These are phyloP conservation scores for Coemansia sp. DNA, from an alignment of 192 early-diverging fungal species.

Conservation along the genomic window DNA sequence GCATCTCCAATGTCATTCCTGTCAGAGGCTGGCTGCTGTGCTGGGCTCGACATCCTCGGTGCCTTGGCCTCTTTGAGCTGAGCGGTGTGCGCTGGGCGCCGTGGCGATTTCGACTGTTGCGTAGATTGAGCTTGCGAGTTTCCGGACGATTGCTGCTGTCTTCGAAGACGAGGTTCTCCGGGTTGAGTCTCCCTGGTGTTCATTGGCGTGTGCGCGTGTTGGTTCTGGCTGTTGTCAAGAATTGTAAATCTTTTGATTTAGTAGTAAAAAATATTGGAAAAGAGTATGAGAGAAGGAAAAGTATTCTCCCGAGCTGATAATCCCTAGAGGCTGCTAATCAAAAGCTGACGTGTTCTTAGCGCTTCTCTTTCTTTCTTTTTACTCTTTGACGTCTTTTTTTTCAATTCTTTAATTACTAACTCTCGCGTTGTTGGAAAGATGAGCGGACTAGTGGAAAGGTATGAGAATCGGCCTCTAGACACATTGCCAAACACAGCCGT, in stretches of 20 bases:
- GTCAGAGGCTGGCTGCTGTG: neutral
- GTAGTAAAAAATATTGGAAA: neutral
- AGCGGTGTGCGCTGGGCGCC: slow-evolving; percentile 2
- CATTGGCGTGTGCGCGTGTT: slow-evolving; percentile 15
- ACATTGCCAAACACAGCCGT: neutral
- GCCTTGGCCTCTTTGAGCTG: slow-evolving; percentile 4
- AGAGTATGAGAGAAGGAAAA: neutral
- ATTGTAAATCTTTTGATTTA: neutral
- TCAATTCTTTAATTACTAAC: neutral
- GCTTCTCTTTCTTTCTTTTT: neutral
- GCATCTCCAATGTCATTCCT: neutral
- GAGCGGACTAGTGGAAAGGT: slow-evolving; percentile 43
- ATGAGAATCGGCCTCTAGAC: neutral
- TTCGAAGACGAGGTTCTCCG: slow-evolving; percentile 27
- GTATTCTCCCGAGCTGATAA: neutral
- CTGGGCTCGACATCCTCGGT: slow-evolving; percentile 8
- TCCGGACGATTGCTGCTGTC: slow-evolving; percentile 16
- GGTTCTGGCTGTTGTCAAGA: slow-evolving; percentile 5
- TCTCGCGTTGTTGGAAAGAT: slow-evolving; percentile 15
- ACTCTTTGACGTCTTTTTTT: neutral
- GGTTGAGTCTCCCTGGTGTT: slow-evolving; percentile 12
- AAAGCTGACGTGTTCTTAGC: too few relatives aligned
- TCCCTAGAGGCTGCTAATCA: too few relatives aligned
- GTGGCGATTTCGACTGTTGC: slow-evolving; percentile 9
- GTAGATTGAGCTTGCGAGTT: slow-evolving; percentile 16